Conservation (phyloP, 805 yeast species). For the Clavispora vitiphila region DNA sequence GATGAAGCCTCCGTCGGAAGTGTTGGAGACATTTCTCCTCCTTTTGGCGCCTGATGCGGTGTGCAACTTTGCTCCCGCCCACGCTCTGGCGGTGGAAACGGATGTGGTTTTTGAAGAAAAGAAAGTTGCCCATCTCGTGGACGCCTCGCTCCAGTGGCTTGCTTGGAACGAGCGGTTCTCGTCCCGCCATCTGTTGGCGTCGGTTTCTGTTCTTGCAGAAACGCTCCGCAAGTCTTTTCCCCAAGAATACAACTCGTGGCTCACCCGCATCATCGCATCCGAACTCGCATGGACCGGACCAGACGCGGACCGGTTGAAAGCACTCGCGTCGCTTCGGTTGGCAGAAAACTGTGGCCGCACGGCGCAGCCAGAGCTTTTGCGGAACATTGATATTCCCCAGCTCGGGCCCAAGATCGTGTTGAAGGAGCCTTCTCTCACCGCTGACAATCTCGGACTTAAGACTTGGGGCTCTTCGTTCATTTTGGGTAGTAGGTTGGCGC, state of each 20-base stretch:
- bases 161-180: constrained; percentile 26
- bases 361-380: constrained; percentile 65
- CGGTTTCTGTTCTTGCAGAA: constrained; percentile 23
- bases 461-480: constrained; percentile 94
- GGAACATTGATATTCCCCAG: constrained; percentile 43
- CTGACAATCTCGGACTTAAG: constrained; percentile 83
- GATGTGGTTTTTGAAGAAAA: constrained; percentile 28
- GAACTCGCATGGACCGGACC: constrained; percentile 44
- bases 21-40: constrained; percentile 40
- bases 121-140: constrained; percentile 22
- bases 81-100: constrained; percentile 6
- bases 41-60: constrained; percentile 47
- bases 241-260: constrained; percentile 39
- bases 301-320: constrained; percentile 40
- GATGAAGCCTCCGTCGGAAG: constrained; percentile 42
- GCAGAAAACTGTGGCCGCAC: constrained; percentile 83
- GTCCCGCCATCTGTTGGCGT: constrained; percentile 16
- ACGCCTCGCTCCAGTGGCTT: constrained; percentile 43
- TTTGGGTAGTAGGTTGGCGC: constrained; percentile 50
- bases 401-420: constrained; percentile 29
- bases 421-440: constrained; percentile 80
- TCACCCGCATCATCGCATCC: constrained; percentile 47
- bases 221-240: constrained; percentile 24
- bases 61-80: constrained; percentile 42
- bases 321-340: constrained; percentile 57